Evolutionary conservation across 2,329 filamentous ascomycete species (phyloP).

Genomic region (Hymenoscyphus fructigenus): DNA sequence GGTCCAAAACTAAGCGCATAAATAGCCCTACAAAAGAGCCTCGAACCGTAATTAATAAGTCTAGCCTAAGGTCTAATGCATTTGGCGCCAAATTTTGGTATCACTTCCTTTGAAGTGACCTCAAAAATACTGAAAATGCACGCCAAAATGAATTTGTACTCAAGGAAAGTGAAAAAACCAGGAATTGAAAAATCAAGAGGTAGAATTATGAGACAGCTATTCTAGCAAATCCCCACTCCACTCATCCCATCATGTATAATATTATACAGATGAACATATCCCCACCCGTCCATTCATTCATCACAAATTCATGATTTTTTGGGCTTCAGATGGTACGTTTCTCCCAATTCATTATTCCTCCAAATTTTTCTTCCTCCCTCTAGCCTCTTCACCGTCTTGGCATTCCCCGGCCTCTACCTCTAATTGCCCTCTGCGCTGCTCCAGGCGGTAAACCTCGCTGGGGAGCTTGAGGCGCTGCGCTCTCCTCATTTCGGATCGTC

Average conservation of each 20-base stretch:
- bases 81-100: too few relatives aligned
- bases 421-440: constrained; percentile 84
- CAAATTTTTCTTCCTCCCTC: constrained; percentile 1
- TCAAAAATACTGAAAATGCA: too few relatives aligned
- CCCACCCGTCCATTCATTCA: background rate
- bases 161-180: background rate
- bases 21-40: too few relatives aligned
- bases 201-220: background rate
- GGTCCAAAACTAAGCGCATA: background rate
- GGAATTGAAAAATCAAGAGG: background rate
- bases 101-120: too few relatives aligned
- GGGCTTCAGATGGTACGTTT: background rate
- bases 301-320: background rate
- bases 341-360: background rate
- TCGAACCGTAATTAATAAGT: too few relatives aligned
- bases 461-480: constrained; percentile 77
- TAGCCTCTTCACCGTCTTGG: constrained; percentile 52
- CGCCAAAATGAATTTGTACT: background rate
- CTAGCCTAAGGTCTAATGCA: too few relatives aligned
- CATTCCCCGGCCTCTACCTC: constrained; percentile 85
- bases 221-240: background rate
- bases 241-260: constrained; percentile 13
- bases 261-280: constrained; percentile 2
- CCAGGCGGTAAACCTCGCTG: constrained; percentile 71
- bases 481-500: constrained; percentile 98